These are phyloP conservation scores for Beauveria sp. DNA, from an alignment of 2,329 filamentous ascomycete genomes.

Conservation along the genomic window DNA sequence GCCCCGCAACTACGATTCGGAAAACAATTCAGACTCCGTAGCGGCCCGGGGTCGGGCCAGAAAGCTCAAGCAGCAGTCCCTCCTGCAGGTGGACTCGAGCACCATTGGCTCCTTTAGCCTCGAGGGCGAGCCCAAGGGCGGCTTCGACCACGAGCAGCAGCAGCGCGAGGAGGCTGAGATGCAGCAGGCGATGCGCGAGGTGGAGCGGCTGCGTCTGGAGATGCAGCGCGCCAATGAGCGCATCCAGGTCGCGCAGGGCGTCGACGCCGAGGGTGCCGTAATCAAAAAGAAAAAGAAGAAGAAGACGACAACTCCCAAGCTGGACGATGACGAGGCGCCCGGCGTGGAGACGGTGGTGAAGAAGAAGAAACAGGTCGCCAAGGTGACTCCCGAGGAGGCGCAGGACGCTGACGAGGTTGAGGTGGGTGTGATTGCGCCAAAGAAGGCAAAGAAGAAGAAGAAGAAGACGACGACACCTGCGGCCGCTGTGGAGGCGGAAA, in stretches of 20 bases:
- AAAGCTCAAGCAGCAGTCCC: constrained; percentile 50
- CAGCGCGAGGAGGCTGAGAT: constrained; percentile 81
- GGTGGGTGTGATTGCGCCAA: constrained; percentile 27
- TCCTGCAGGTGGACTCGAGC: constrained; percentile 83
- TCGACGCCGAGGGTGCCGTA: constrained; percentile 56
- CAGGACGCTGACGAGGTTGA: constrained; percentile 15
- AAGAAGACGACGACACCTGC: constrained; percentile 24
- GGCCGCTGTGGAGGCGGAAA: constrained; percentile 24
- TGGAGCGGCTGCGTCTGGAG: constrained; percentile 77
- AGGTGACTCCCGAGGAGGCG: constrained; percentile 16
- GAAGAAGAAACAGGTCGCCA: constrained; percentile 39
- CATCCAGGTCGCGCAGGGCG: constrained; percentile 63
- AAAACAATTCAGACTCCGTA: constrained; percentile 40
- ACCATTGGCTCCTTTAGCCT: constrained; percentile 68
- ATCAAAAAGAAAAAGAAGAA: constrained; percentile 60
- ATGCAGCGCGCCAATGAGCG: constrained; percentile 80
- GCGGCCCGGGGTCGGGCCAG: constrained; percentile 40
- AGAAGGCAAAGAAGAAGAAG: constrained; percentile 43
- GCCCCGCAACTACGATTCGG: constrained; percentile 43
- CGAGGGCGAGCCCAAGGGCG: constrained; percentile 33
- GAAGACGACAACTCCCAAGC: constrained; percentile 25
- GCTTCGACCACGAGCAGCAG: constrained; percentile 55
- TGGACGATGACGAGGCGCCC: constrained; percentile 10
- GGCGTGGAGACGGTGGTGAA: constrained; percentile 33
- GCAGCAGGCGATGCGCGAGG: constrained; percentile 78